These are phyloP conservation scores for Davidsoniella eucalypti DNA, from an alignment of 2,329 filamentous ascomycete genomes.

Conservation along the genomic window DNA sequence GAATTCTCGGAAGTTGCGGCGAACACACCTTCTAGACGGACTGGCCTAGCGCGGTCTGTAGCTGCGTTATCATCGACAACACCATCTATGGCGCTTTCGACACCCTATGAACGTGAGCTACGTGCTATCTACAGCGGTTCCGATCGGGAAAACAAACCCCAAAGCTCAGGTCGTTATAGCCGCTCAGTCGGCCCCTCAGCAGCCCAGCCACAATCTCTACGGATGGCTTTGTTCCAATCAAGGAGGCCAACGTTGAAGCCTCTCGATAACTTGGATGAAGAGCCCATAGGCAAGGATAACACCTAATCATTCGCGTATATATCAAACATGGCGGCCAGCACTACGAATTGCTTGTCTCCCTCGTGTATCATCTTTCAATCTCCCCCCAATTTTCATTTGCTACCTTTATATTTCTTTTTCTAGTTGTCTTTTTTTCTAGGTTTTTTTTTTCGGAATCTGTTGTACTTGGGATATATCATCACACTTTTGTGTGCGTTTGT, in stretches of 20 bases:
- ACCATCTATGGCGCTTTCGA: conserved; percentile 26
- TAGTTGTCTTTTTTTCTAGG: background rate
- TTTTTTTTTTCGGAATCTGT: background rate
- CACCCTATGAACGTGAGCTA: conserved; percentile 25
- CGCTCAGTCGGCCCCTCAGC: background rate
- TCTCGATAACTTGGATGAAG: conserved; percentile 9
- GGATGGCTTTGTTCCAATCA: conserved; percentile 9
- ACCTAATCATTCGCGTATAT: too few species aligned
- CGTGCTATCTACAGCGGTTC: conserved; percentile 14
- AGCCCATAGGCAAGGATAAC: background rate
- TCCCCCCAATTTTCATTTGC: background rate
- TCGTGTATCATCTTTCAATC: background rate
- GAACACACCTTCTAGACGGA: conserved; percentile 31
- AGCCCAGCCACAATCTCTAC: conserved; percentile 1
- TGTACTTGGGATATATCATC: conserved; percentile 1
- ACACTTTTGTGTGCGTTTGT: background rate
- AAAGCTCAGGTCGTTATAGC: background rate
- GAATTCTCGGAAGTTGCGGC: conserved; percentile 15
- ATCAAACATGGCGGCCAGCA: too few species aligned
- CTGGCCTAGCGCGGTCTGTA: conserved; percentile 24
- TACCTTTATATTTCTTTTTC: background rate
- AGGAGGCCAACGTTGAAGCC: conserved; percentile 1
- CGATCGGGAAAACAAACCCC: conserved; percentile 7
- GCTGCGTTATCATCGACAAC: conserved; percentile 26
- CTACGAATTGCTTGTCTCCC: too few species aligned